Evolutionary conservation across 768 basidiomycete genomes (phyloP).

Genomic region (Udeniomyces megalosporus): DNA sequence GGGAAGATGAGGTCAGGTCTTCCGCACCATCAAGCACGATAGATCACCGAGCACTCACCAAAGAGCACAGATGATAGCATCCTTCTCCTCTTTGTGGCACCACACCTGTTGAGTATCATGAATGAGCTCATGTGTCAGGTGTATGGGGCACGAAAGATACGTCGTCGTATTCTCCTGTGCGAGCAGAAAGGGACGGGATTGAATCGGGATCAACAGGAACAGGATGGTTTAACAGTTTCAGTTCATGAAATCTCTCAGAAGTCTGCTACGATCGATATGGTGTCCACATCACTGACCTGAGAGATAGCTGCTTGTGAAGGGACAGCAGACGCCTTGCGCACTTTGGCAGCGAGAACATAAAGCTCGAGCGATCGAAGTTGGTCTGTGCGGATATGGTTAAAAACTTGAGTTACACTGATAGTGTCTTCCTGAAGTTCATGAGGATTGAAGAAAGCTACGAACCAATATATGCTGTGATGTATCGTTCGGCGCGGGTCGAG

Average conservation of each 20-base stretch:
- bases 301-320: background rate
- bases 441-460: background rate
- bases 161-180: constrained; percentile 10
- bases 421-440: background rate
- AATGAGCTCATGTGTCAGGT: background rate
- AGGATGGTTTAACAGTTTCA: too few species aligned
- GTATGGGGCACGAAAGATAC: constrained; percentile 5
- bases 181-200: background rate
- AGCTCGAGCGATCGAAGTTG: background rate
- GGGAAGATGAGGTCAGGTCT: background rate
- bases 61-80: constrained; percentile 3
- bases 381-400: background rate
- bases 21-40: background rate
- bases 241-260: too few species aligned
- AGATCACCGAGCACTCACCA: background rate
- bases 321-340: background rate
- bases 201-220: background rate
- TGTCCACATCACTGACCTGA: background rate
- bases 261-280: too few species aligned
- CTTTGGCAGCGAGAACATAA: background rate
- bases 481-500: background rate
- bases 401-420: too few species aligned
- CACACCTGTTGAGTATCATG: too few species aligned
- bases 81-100: background rate
- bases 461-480: constrained; percentile 11